phyloP scores from a whole-genome alignment of 2,329 filamentous ascomycete genomes.

The Bimuria novae-zelandiae region DNA sequence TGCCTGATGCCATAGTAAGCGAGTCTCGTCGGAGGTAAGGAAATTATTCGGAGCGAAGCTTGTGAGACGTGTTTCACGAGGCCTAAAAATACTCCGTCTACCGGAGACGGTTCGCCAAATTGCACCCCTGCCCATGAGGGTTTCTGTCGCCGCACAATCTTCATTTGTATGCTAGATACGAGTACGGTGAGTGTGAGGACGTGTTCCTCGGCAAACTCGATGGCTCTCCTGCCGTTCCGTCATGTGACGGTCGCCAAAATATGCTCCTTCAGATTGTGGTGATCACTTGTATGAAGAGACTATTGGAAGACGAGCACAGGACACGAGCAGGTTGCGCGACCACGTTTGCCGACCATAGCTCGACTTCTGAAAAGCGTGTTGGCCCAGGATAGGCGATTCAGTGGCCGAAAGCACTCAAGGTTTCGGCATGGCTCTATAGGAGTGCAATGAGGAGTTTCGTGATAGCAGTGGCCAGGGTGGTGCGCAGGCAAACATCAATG shows the following conservation, averaged over 20 bases:
- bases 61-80: constrained; percentile 5
- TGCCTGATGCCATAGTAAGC: too few relatives aligned
- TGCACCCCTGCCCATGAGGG: not conserved
- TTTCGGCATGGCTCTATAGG: not conserved
- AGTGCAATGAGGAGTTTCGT: constrained; percentile 11
- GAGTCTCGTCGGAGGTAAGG: too few relatives aligned
- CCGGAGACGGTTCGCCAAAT: not conserved
- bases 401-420: not conserved
- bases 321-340: not conserved
- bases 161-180: not conserved
- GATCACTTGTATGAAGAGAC: not conserved
- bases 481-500: constrained; percentile 13
- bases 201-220: not conserved
- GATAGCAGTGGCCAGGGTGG: constrained; percentile 3
- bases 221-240: not conserved
- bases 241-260: not conserved
- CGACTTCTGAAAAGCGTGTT: not conserved
- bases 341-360: not conserved
- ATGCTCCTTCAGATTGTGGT: not conserved
- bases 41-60: not conserved
- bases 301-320: not conserved
- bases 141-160: not conserved
- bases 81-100: not conserved
- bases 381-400: not conserved
- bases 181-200: not conserved